Base-by-base conservation (phyloP, 305 asterid species). In the Stenogyne calaminthoides region DNA sequence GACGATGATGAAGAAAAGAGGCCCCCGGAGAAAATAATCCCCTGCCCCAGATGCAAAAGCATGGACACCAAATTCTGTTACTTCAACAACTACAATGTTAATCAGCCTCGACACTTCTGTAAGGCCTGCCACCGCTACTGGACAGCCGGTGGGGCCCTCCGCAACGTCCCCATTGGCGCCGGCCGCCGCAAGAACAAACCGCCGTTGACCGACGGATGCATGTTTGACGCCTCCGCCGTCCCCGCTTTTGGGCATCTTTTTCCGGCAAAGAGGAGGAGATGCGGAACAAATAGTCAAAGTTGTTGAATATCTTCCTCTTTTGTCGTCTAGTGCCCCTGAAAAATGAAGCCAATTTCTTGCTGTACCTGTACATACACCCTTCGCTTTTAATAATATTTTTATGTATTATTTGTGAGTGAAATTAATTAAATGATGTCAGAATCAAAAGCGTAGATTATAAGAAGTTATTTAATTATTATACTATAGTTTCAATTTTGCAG, bases 101-200 rank as follows among this genome's bases (percentile, higher is more conserved):
- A 94, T 68, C 97, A 94, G 82, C 98, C 97, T 0, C 64, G 97
- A 42, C 97, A 94, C 88, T 91, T 86, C 40, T 94, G 97, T 59
- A 90, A 87, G 80, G 91, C 88, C 40, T 94, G 98, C 75, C 97
- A 90, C 64, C 72, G 98, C 63, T 94, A 94, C 73, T 94, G 98
- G 98, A 94, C 98, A 0, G 94, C 96, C 71, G 98, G 97, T 0
- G 98, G 98, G 1, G 96, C 97, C 51, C 89, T 93, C 25, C 85
- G 97, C 32, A 91, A 89, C 67, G 98, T 91, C 0, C 98, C 97
- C 7, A 81, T 89, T 12, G 97, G 98, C 2, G 96, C 96, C 0
- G 98, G 97, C 25, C 95, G 97, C 65, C 93, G 98, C 42, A 91
- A 91, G 56, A 75, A 72, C 12, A 93, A 87, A 83, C 93, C 89